Evolutionary conservation across 257 asterid species (phyloP), one percentile per base, ranked within the genome.

Genomic region (Solanum verrucosum): DNA sequence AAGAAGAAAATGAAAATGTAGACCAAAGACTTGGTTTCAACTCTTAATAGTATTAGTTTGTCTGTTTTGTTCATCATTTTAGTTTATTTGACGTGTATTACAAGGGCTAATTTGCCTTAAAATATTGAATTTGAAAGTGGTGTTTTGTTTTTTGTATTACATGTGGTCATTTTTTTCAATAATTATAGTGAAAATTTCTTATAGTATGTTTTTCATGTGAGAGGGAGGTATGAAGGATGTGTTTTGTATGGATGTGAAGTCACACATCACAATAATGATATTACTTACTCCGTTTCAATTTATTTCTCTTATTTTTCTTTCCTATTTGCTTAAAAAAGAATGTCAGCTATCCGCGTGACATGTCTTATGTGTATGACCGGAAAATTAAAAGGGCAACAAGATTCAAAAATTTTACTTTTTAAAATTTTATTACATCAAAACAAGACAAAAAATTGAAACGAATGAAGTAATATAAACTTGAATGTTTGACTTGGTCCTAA

Each of bases 1-100:
- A 65, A 89, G 93, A 83, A 72, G 84, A 84, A 49, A 65, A 49
- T 27, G 87, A 52, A 59, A 44, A 71, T 59, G 52, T 67, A 75
- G 63, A 40, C 83, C 83, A 33, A 73, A 49, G 94, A 90, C 93
- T 91, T 87, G 87, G 92, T 88, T 71, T 65, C 91, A 16, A 33
- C 34, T 88, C 67, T 84, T 87, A 27, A 87, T 73, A 35, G 73
- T 86, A 49, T 63, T 40, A 34, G 81, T 35, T 56, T 73, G 90
- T 75, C 73, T 87, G 78, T 89, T 83, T 81, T 21, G 67, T 46
- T 49, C 70, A 82, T 29, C 70, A 46, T 81, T 12, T 81, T 81
- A 8, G 20, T 46, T 81, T n/a, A 82, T 49, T 40, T 82, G 85
- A 49, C 70, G 44, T 82, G 42, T 49, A 49, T 29, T 82, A 82